Conservation (phyloP, 768 basidiomycete species). For the Hypholoma sublateritium region DNA sequence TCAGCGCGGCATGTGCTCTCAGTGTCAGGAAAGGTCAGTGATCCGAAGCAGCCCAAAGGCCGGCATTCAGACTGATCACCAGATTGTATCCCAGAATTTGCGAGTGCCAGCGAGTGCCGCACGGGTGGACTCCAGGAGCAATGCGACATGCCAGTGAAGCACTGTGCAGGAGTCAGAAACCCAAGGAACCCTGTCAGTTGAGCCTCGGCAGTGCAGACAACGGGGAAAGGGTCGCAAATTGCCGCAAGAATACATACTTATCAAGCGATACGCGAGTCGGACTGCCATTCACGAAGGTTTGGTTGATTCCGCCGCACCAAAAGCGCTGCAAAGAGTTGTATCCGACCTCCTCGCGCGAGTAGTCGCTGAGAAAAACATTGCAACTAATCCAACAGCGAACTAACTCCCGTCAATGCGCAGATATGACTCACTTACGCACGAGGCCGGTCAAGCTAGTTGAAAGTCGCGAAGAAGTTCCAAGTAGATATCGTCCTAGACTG, state of each 20-base stretch:
- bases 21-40: background rate
- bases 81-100: background rate
- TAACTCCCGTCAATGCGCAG: background rate
- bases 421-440: background rate
- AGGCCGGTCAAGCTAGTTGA: background rate
- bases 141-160: background rate
- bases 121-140: background rate
- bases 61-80: conserved; percentile 2
- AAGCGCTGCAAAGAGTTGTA: background rate
- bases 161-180: background rate
- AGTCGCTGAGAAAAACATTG: background rate
- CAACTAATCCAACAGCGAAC: background rate
- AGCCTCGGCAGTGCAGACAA: background rate
- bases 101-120: background rate
- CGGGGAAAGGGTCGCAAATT: conserved; percentile 3
- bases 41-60: conserved; percentile 3
- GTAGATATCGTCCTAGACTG: background rate
- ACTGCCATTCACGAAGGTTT: background rate
- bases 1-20: background rate
- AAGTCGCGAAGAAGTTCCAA: background rate
- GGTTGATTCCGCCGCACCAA: background rate
- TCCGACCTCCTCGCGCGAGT: background rate
- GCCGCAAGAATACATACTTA: background rate
- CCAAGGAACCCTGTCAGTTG: background rate
- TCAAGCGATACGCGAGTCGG: conserved; percentile 1